phyloP scores from a whole-genome alignment of 345 rosid species.

The Corchorus capsularis region DNA sequence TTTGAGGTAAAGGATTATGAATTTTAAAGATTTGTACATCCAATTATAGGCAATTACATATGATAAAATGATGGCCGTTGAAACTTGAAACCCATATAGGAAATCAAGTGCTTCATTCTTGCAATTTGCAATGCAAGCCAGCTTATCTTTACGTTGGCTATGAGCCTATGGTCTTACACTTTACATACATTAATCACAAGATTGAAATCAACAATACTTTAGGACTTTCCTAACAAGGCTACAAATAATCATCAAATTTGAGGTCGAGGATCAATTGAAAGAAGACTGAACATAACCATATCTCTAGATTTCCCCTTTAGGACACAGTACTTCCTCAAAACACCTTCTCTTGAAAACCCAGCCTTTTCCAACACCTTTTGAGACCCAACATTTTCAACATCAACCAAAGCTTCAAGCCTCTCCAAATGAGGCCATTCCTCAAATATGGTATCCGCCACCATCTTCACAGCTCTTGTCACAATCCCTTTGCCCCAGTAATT shows the following conservation, averaged over 20 bases:
- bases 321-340: conserved; percentile 45
- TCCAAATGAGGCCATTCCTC: conserved; percentile 52
- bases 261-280: conserved; percentile 49
- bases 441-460: conserved; percentile 41
- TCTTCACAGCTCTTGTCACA: conserved; percentile 50
- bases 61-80: no score
- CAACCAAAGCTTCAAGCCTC: conserved; percentile 68
- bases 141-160: no score
- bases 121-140: no score
- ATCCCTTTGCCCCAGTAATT: conserved; percentile 62
- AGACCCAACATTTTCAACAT: conserved; percentile 56
- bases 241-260: background rate
- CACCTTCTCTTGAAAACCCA: conserved; percentile 68
- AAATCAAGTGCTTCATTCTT: no score
- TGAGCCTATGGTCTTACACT: no score
- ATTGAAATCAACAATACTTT: background rate
- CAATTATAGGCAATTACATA: no score
- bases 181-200: background rate
- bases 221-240: no score
- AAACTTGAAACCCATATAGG: no score
- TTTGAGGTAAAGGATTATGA: no score
- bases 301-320: conserved; percentile 58
- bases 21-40: no score
- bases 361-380: conserved; percentile 67
- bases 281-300: conserved; percentile 58